These are phyloP conservation scores for Candida incommunis DNA, from an alignment of 805 yeast species.

Conservation along the genomic window DNA sequence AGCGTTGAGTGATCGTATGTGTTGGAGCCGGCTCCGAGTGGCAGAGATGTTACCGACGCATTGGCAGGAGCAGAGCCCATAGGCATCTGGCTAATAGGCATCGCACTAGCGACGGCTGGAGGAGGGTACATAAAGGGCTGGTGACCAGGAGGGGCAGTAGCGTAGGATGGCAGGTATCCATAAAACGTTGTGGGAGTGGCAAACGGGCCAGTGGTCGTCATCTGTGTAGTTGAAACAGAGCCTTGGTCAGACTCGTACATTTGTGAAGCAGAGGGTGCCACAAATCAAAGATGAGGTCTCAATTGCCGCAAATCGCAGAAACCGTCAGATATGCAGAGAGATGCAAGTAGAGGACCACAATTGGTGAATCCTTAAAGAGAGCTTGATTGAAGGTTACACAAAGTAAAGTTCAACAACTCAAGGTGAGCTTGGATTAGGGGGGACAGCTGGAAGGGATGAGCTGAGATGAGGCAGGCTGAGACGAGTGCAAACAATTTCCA, in stretches of 20 bases:
- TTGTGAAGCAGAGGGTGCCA: neutral
- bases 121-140: neutral
- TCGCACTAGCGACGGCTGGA: neutral
- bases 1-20: neutral
- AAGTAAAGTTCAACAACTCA: too few species aligned
- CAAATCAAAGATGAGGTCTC: too few species aligned
- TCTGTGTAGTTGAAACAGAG: neutral
- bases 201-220: neutral
- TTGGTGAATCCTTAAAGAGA: too few species aligned
- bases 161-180: neutral
- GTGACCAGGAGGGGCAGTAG: neutral
- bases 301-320: too few species aligned
- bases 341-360: too few species aligned
- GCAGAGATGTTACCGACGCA: neutral
- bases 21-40: neutral
- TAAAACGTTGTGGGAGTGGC: neutral
- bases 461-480: too few species aligned
- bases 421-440: too few species aligned
- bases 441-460: too few species aligned
- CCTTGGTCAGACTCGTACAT: slow-evolving; percentile 1
- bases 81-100: neutral
- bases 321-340: too few species aligned
- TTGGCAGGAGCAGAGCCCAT: neutral
- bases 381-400: too few species aligned
- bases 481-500: too few species aligned